Base-by-base conservation (phyloP, 768 basidiomycete genomes). In the Trametes villosa region DNA sequence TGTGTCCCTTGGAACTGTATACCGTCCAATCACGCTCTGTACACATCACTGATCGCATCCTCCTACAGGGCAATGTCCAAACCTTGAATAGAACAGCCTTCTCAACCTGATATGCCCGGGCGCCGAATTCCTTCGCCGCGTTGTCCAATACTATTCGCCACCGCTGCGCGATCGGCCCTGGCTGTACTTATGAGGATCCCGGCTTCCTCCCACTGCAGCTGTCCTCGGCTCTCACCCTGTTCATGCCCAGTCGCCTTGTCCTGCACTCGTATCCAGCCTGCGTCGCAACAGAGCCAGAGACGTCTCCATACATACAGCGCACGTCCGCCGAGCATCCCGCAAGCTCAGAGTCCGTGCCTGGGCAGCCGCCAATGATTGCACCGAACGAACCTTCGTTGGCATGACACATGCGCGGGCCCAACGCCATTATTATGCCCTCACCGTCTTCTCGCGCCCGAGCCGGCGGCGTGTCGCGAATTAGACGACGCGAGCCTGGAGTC, bases 341-440 rank as follows among this genome's bases (percentile, higher is more conserved):
- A 40, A 36, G 20, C 24, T 48, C 27, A 47, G 36, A 47, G 7
- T 30, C 36, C 27, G 59, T 49, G 59, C 59, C 59, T 54, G 30
- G 38, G 20, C 51, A 41, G 46, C 20, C 46, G 27, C n/a, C 5
- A 48, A 36, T 53, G 60, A 55, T 45, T 27, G 22, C 48, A 50
- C 31, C 22, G 15, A 61, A 15, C 53, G 9, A 61, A 46, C 54
- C 51, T 26, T 61, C 45, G 54, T 57, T 62, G 60, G 60, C 60
- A 57, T 62, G 54, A 56, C 55, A 48, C 54, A 53, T 24, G 24
- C 24, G 33, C 54, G 41, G 38, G 49, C 49, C 29, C 40, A 24
- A 31, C 47, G 46, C 24, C 47, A 50, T 48, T 42, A 41, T 56
- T 48, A 44, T 36, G 36, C 54, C 44, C 55, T 51, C n/a, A 20